Evolutionary conservation across 495 filamentous ascomycete genomes (phyloP), one percentile per base, ranked within the genome.

Genomic region (Tuber brumale): DNA sequence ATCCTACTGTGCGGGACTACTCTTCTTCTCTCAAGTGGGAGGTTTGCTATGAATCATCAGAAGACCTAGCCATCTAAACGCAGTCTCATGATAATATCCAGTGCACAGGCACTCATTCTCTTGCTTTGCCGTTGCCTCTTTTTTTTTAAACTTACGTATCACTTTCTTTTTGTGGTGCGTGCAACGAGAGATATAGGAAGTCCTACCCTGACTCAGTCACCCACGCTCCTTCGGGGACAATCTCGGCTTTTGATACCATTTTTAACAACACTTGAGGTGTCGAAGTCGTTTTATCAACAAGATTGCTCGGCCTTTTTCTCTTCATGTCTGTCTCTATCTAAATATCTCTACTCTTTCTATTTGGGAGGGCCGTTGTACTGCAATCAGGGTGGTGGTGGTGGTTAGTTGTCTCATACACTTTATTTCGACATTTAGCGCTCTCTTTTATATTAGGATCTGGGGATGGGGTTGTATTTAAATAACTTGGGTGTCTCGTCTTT

Each of bases 21-120:
- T 43, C 82, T 71, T 73, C 82, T 79, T 69, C 84, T 83, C 77
- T 86, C 4, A 84, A 81, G 77, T 86, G 85, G 85, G 85, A 86
- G 81, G 82, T 85, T 41, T 85, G 84, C 72, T 86, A 86, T 72
- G 85, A 86, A 73, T 82, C 80, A 23, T 69, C 75, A 23, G 81
- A 82, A 46, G 81, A 82, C 41, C 78, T 80, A 69, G 75, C 77
- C 21, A 46, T 80, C 27, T 80, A 61, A 48, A 35, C 31, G 27
- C 12, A 3, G 27, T 18, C 27, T 35, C 16, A n/a, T 57, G 27
- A 66, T 66, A 66, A 31, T 31, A 35, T 27, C 27, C 27, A 16
- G 57, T 31, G 57, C 57, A 66, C 57, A 35, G 27, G n/a, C 57
- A 18, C 27, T 31, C 57, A 35, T 35, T 66, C 57, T 66, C 57